Percentiles rank a stretch among this genome's conserved stretches.
These are phyloP conservation scores for Cladosporium sp. DNA, from an alignment of 2,329 filamentous ascomycete species.

Conservation along the genomic window DNA sequence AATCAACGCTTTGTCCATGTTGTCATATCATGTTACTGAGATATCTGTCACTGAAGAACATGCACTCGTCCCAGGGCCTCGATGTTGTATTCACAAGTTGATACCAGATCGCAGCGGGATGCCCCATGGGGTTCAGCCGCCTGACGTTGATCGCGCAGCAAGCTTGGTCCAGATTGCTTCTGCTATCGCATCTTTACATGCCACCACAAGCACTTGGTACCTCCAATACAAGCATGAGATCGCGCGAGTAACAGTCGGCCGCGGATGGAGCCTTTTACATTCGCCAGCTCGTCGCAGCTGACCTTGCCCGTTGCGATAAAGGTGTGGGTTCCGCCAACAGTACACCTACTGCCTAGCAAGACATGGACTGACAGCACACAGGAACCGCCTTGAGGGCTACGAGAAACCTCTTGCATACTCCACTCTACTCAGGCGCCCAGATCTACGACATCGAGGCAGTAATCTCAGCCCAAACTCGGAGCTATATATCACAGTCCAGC, in stretches of 20 bases:
- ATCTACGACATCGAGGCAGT: constrained; percentile 82
- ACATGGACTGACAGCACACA: constrained; percentile 16
- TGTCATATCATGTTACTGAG: too few relatives aligned
- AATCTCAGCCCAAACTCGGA: constrained; percentile 80
- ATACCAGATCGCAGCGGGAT: neutral
- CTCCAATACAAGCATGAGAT: neutral
- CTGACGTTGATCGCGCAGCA: neutral
- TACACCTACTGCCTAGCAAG: neutral
- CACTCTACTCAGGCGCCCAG: constrained; percentile 70
- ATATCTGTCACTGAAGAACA: too few relatives aligned
- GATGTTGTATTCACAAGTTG: neutral
- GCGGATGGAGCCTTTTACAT: constrained; percentile 89
- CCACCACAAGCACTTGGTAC: neutral
- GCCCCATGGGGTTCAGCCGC: neutral
- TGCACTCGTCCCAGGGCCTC: too few relatives aligned
- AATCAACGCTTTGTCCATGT: neutral
- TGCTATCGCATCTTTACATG: neutral
- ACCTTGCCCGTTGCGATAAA: constrained; percentile 64
- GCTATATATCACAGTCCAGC: constrained; percentile 85
- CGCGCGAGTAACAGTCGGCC: neutral
- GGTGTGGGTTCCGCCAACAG: constrained; percentile 48
- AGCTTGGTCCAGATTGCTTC: neutral
- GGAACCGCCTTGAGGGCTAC: constrained; percentile 70
- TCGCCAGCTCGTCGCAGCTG: constrained; percentile 82
- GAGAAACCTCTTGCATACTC: constrained; percentile 73